Percentiles rank a stretch among this genome's conserved stretches.
phyloP scores from a whole-genome alignment of 208 protist genomes.

The Leishmania braziliensis region DNA sequence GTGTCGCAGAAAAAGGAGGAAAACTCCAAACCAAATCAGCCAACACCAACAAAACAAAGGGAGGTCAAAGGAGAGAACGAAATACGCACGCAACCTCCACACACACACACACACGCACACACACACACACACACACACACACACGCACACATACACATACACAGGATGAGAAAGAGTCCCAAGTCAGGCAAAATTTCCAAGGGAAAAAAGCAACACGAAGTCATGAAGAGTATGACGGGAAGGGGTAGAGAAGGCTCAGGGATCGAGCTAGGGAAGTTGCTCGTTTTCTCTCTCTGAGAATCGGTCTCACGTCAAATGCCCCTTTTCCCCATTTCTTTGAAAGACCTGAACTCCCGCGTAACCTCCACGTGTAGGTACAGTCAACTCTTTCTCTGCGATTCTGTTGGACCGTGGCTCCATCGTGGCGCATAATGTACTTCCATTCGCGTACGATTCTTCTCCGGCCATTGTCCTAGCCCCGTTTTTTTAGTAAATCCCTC shows the following conservation, averaged over 20 bases:
- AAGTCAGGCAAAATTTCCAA: neutral
- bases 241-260: neutral
- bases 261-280: neutral
- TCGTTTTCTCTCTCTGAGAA: neutral
- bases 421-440: neutral
- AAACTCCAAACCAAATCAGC: neutral
- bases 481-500: neutral
- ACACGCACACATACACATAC: neutral
- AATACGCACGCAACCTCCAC: neutral
- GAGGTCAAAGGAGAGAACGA: neutral
- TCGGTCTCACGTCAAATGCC: neutral
- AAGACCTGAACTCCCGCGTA: neutral
- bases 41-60: neutral
- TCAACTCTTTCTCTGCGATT: neutral
- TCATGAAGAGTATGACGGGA: neutral
- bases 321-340: neutral
- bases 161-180: neutral
- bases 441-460: neutral
- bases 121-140: neutral
- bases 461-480: neutral
- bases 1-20: neutral
- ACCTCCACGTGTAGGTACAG: neutral
- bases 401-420: neutral
- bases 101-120: neutral
- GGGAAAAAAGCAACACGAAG: neutral